Evolutionary conservation across 805 yeast species (phyloP).

Genomic region (Kazachstania africana): DNA sequence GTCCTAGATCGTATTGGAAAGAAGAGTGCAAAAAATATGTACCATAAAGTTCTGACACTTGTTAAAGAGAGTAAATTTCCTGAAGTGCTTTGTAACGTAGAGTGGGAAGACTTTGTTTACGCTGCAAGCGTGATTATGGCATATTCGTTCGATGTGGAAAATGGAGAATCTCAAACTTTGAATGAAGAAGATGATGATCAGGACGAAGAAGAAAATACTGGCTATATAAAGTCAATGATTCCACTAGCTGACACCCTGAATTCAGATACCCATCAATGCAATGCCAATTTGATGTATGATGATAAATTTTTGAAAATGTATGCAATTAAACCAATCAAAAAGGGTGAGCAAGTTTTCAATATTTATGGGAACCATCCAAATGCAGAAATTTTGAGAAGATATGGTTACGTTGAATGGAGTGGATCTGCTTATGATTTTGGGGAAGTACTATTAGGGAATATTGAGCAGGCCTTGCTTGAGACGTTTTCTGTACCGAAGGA

Average conservation of each 20-base stretch:
- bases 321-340: conserved; percentile 45
- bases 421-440: conserved; percentile 74
- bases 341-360: conserved; percentile 72
- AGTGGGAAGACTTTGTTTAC: conserved; percentile 50
- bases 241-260: conserved; percentile 88
- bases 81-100: conserved; percentile 24
- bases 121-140: conserved; percentile 79
- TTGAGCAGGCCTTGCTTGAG: conserved; percentile 24
- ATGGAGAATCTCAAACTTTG: conserved; percentile 24
- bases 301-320: conserved; percentile 52
- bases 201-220: conserved; percentile 24
- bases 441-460: conserved; percentile 43
- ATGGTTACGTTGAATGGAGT: conserved; percentile 74
- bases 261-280: conserved; percentile 66
- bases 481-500: conserved; percentile 15
- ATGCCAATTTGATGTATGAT: conserved; percentile 56
- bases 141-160: conserved; percentile 78
- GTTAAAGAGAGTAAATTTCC: conserved; percentile 16
- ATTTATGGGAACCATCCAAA: conserved; percentile 88
- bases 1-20: conserved; percentile 62
- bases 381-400: conserved; percentile 78
- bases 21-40: conserved; percentile 52
- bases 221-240: conserved; percentile 67
- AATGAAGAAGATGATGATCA: conserved; percentile 24
- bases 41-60: conserved; percentile 25